phyloP scores from a whole-genome alignment of 2,329 filamentous ascomycete genomes.

The Aureobasidium sp. region DNA sequence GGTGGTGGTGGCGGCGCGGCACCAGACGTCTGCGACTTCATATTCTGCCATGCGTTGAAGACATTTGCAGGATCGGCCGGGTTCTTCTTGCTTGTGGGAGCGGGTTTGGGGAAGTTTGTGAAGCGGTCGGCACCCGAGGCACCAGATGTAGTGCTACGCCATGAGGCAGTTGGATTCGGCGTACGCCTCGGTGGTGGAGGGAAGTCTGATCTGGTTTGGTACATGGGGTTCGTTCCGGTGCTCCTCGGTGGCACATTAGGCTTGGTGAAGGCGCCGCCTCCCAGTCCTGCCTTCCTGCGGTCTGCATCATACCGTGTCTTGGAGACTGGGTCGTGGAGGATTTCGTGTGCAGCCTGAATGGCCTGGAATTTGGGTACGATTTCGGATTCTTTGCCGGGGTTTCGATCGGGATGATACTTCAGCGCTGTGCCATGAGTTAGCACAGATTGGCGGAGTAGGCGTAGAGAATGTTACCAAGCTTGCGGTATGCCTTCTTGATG shows the following conservation, averaged over 20 bases:
- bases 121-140: constrained; percentile 38
- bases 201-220: constrained; percentile 27
- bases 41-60: constrained; percentile 44
- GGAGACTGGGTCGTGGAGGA: constrained; percentile 55
- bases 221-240: constrained; percentile 6
- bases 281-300: constrained; percentile 43
- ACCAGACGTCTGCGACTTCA: constrained; percentile 26
- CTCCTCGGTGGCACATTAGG: constrained; percentile 13
- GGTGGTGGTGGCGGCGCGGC: constrained; percentile 19
- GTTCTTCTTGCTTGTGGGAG: constrained; percentile 28
- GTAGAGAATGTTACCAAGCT: constrained; percentile 54
- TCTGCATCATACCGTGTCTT: constrained; percentile 58
- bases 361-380: constrained; percentile 76
- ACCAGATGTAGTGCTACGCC: constrained; percentile 27
- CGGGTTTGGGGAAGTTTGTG: constrained; percentile 33
- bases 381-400: constrained; percentile 73
- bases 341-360: constrained; percentile 79
- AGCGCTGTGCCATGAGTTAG: constrained; percentile 50
- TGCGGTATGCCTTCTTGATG: constrained; percentile 79
- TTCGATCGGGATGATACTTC: constrained; percentile 83
- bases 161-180: constrained; percentile 27
- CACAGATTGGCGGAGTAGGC: background rate
- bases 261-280: constrained; percentile 14
- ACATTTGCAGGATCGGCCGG: constrained; percentile 36
- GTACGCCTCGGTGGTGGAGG: constrained; percentile 39